Evolutionary conservation across 2,329 filamentous ascomycete species (phyloP).

Genomic region (Dothideomycetes sp.): DNA sequence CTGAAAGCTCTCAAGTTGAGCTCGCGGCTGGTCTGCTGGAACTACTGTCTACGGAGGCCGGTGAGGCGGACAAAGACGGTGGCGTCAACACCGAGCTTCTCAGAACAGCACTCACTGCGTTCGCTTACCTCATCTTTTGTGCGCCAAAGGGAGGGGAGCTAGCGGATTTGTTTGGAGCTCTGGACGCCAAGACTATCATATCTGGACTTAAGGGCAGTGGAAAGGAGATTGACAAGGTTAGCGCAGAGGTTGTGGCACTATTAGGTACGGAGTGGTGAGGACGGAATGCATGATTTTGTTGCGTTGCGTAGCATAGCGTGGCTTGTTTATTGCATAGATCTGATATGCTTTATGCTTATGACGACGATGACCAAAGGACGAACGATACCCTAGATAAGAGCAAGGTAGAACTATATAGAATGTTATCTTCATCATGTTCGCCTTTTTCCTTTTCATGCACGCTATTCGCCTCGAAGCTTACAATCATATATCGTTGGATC

Average conservation of each 20-base stretch:
- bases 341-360: too few species aligned
- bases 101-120: constrained; percentile 62
- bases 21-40: constrained; percentile 72
- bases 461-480: too few species aligned
- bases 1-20: constrained; percentile 66
- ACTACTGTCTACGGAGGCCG: constrained; percentile 29
- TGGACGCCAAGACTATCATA: constrained; percentile 63
- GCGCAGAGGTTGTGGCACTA: constrained; percentile 17
- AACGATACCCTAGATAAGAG: too few species aligned
- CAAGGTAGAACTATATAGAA: too few species aligned
- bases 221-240: constrained; percentile 23
- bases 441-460: too few species aligned
- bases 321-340: too few species aligned
- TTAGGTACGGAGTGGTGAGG: constrained; percentile 6
- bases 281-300: background rate
- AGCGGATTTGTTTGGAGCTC: constrained; percentile 63
- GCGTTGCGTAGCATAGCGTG: too few species aligned
- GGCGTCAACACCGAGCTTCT: constrained; percentile 48
- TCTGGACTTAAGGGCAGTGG: constrained; percentile 23
- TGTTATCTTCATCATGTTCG: too few species aligned
- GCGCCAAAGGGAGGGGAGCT: constrained; percentile 61
- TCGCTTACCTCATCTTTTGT: constrained; percentile 67
- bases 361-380: too few species aligned
- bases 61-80: constrained; percentile 33
- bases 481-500: too few species aligned